Evolutionary conservation across 805 yeast species (phyloP).

Genomic region (Yarrowia sp.): DNA sequence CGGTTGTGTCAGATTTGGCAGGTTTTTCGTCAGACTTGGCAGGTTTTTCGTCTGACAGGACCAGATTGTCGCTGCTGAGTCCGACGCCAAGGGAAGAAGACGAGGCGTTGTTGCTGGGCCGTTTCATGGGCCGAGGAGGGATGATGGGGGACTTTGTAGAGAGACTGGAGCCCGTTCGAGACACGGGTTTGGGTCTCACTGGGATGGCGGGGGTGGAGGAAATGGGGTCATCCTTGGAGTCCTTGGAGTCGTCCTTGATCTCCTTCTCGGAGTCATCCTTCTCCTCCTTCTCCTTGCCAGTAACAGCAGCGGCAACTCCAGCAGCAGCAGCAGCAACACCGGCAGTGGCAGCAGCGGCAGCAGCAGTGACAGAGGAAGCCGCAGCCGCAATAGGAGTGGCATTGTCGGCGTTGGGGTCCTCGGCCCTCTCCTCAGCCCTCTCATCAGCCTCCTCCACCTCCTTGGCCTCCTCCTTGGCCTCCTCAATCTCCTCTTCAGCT

Average conservation of each 20-base stretch:
- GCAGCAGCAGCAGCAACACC: constrained; percentile 2
- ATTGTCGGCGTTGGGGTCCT: neutral
- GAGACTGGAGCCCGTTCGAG: neutral
- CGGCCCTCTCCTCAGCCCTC: too few relatives aligned
- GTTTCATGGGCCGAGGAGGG: constrained; percentile 6
- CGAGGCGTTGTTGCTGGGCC: neutral
- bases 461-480: neutral
- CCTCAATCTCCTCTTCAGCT: neutral
- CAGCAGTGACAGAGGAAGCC: neutral
- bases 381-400: neutral
- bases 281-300: neutral
- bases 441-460: neutral
- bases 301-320: neutral
- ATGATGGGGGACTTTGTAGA: neutral
- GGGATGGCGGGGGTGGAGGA: neutral
- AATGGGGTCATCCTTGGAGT: neutral
- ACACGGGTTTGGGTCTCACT: neutral
- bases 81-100: neutral
- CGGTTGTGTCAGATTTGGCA: too few relatives aligned
- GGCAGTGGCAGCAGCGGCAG: constrained; percentile 3
- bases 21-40: neutral
- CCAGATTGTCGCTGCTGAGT: neutral
- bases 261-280: too few relatives aligned
- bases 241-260: neutral
- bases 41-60: too few relatives aligned